A percentile compares a stretch with the other conserved stretches of the same genome.
These are phyloP conservation scores for Yamadazyma insecticola DNA, from an alignment of 805 yeast genomes.

Conservation along the genomic window DNA sequence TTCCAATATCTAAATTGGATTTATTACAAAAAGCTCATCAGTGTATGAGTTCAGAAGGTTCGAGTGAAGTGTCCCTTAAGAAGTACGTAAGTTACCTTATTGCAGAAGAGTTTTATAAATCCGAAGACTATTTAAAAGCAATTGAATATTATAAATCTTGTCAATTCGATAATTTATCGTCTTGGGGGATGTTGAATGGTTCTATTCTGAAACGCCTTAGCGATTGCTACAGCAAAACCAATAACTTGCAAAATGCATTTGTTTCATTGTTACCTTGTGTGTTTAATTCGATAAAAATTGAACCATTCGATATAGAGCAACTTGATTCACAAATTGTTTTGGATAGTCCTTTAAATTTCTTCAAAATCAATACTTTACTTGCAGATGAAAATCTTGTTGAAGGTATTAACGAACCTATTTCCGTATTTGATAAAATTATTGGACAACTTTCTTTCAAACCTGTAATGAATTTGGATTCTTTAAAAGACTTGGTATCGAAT, in stretches of 20 bases:
- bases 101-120: conserved; percentile 34
- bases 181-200: too few species aligned
- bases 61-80: not conserved
- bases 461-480: not conserved
- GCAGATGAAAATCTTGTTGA: conserved; percentile 8
- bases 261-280: too few species aligned
- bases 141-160: conserved; percentile 12
- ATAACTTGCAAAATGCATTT: too few species aligned
- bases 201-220: too few species aligned
- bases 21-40: conserved; percentile 6
- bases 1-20: conserved; percentile 1
- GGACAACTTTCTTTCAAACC: conserved; percentile 17
- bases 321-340: too few species aligned
- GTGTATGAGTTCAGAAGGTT: not conserved
- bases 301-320: too few species aligned
- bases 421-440: conserved; percentile 9
- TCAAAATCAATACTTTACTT: conserved; percentile 13
- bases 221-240: too few species aligned
- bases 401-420: conserved; percentile 5
- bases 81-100: conserved; percentile 4
- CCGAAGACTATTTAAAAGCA: conserved; percentile 13
- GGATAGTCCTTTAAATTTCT: too few species aligned
- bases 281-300: too few species aligned
- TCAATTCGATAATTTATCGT: too few species aligned
- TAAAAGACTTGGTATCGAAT: too few species aligned